These are phyloP conservation scores for Populus trichocarpa DNA, from an alignment of 441 rosid species.

Conservation along the genomic window DNA sequence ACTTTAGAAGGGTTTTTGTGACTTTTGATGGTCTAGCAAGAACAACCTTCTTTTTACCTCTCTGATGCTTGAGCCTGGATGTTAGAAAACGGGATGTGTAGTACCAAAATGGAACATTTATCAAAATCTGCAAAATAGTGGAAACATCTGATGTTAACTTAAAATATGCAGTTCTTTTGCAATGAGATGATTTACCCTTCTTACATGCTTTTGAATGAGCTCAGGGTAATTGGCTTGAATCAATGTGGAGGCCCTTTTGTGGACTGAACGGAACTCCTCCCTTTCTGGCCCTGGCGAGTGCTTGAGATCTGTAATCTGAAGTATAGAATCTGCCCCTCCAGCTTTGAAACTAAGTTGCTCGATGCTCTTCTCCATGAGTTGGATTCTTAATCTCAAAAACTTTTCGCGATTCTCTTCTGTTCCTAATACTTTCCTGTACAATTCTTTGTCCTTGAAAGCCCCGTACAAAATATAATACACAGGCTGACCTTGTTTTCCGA, in stretches of 20 bases:
- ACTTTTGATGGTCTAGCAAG: conserved; percentile 43
- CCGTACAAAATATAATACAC: conserved; percentile 32
- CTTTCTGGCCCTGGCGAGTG: conserved; percentile 29
- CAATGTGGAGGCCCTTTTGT: conserved; percentile 26
- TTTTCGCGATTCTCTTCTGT: conserved; percentile 28
- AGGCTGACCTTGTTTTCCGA: conserved; percentile 49
- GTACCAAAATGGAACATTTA: conserved; percentile 55
- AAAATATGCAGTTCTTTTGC: not conserved
- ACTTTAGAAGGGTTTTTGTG: conserved; percentile 52
- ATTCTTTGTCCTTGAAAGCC: conserved; percentile 30
- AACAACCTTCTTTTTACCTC: conserved; percentile 26
- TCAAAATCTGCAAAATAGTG: conserved; percentile 38
- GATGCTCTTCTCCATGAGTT: conserved; percentile 39
- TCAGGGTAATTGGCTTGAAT: conserved; percentile 48
- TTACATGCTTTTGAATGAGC: conserved; percentile 39
- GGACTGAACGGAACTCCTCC: conserved; percentile 32
- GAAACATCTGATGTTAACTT: not conserved
- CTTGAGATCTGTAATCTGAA: conserved; percentile 53
- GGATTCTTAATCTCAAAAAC: conserved; percentile 36
- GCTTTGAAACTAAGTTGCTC: conserved; percentile 35
- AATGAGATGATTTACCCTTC: conserved; percentile 3
- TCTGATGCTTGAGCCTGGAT: conserved; percentile 28
- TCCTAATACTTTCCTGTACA: conserved; percentile 24
- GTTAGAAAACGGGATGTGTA: conserved; percentile 32
- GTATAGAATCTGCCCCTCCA: conserved; percentile 44